Percentiles rank a stretch among this genome's conserved stretches.
Conservation (phyloP, 2,329 filamentous ascomycete genomes). For the Neonectria punicea region DNA sequence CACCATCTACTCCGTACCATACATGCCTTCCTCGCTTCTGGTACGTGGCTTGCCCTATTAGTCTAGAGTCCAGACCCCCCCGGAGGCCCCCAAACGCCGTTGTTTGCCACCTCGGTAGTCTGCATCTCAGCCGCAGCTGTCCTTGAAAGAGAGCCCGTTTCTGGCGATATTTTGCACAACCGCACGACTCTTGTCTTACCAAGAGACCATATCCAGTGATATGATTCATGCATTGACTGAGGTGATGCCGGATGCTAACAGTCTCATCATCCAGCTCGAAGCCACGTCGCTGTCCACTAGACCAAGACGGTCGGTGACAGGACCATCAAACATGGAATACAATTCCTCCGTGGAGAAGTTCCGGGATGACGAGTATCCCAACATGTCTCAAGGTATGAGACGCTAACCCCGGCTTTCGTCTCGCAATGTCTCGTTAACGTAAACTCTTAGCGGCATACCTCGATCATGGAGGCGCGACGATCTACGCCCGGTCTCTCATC, state of each 20-base stretch:
- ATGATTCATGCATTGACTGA: constrained; percentile 4
- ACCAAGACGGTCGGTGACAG: constrained; percentile 19
- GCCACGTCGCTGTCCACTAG: constrained; percentile 19
- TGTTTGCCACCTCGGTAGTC: neutral
- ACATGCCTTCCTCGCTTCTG: constrained; percentile 29
- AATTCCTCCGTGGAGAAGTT: constrained; percentile 39
- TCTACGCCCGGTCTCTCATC: constrained; percentile 68
- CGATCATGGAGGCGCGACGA: constrained; percentile 67
- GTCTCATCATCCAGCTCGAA: constrained; percentile 21
- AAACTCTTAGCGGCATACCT: constrained; percentile 56
- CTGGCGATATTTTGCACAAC: too few relatives aligned
- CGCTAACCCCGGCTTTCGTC: neutral
- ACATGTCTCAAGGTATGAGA: constrained; percentile 40
- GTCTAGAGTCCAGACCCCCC: too few relatives aligned
- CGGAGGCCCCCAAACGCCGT: neutral
- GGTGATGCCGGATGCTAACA: constrained; percentile 11
- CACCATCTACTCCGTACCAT: neutral
- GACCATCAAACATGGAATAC: constrained; percentile 35
- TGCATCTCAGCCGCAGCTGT: neutral
- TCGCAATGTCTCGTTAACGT: constrained; percentile 12
- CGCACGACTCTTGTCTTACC: neutral
- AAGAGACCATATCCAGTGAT: neutral
- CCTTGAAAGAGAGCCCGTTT: neutral
- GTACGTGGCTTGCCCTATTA: constrained; percentile 24
- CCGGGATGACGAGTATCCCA: constrained; percentile 42